phyloP scores from a whole-genome alignment of 257 asterid species.

The Solanum gracilifrons region DNA sequence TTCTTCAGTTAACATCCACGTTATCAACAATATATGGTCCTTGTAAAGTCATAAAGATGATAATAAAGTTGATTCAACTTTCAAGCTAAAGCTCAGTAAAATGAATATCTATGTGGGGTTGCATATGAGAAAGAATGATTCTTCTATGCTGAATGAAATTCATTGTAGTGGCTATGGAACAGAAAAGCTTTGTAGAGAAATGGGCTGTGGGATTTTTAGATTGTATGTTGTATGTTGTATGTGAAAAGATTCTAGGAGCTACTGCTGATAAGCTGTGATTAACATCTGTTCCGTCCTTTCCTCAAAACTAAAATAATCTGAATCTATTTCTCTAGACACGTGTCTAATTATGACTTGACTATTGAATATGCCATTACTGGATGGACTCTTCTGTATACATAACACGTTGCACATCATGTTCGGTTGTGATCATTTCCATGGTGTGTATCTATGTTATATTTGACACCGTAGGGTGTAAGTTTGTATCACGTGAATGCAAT shows the following conservation, averaged over 20 bases:
- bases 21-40: not conserved
- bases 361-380: not conserved
- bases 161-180: not conserved
- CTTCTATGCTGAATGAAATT: not conserved
- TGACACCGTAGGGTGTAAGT: not conserved
- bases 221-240: not conserved
- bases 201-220: not conserved
- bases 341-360: not conserved
- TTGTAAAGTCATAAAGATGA: not conserved
- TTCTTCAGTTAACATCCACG: not conserved
- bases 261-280: not conserved
- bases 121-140: not conserved
- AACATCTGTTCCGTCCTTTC: not conserved
- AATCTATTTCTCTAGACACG: not conserved
- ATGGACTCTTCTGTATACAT: not conserved
- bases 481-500: not conserved
- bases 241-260: not conserved
- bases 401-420: not conserved
- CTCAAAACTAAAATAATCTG: not conserved
- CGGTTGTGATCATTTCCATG: not conserved
- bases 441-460: not conserved
- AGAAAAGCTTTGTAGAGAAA: not conserved
- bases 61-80: not conserved
- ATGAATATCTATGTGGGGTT: not conserved
- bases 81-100: not conserved